These are phyloP conservation scores for Cucumis hystrix DNA, from an alignment of 306 rosid genomes.

Conservation along the genomic window DNA sequence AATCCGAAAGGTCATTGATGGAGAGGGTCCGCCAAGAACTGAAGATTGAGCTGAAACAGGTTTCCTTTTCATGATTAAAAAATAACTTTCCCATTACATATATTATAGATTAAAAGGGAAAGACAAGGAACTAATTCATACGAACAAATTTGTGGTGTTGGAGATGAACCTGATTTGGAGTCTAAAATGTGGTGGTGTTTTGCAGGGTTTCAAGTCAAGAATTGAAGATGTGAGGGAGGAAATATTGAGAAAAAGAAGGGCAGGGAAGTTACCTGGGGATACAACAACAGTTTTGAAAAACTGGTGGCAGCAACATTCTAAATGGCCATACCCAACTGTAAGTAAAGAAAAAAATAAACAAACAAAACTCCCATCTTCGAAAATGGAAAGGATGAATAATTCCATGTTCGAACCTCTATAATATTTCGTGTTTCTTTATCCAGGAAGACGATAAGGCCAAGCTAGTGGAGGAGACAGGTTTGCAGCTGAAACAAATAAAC, in stretches of 20 bases:
- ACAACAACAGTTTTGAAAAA: constrained; percentile 84
- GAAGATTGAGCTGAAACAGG: constrained; percentile 97
- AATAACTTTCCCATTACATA: not conserved
- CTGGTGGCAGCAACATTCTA: constrained; percentile 99
- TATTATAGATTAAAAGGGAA: not conserved
- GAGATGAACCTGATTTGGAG: not conserved
- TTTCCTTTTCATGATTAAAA: constrained; percentile 4
- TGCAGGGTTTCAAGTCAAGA: constrained; percentile 89
- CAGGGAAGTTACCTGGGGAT: constrained; percentile 95
- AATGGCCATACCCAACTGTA: constrained; percentile 99
- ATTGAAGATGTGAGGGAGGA: constrained; percentile 98
- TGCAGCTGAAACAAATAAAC: constrained; percentile 97
- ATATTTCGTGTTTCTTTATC: not conserved
- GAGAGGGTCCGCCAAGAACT: constrained; percentile 94
- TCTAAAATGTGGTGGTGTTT: not conserved
- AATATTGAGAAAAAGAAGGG: constrained; percentile 89
- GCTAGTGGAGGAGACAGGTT: constrained; percentile 95
- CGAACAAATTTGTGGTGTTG: not conserved
- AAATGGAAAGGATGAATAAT: not conserved
- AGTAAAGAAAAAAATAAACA: constrained; percentile 5
- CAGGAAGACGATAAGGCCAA: constrained; percentile 99
- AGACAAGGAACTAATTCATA: not conserved
- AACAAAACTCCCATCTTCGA: not conserved
- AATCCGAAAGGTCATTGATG: constrained; percentile 91
- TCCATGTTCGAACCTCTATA: not conserved